Evolutionary conservation across 2,329 filamentous ascomycete genomes (phyloP).

Genomic region (Fusarium aywerte): DNA sequence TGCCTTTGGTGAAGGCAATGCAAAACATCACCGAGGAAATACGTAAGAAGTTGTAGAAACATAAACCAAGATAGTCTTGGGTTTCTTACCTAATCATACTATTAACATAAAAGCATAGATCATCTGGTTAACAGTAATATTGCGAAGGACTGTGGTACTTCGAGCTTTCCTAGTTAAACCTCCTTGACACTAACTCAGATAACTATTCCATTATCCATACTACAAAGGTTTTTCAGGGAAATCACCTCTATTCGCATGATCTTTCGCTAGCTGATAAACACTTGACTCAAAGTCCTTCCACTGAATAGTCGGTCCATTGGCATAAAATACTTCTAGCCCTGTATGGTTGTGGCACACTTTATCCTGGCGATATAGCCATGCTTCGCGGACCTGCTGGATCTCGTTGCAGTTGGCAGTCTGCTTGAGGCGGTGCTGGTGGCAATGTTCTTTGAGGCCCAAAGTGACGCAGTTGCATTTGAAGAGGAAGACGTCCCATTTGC

Average conservation of each 20-base stretch:
- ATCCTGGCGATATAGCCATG: slow-evolving; percentile 27
- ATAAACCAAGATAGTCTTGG: not conserved
- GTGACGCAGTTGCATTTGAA: slow-evolving; percentile 25
- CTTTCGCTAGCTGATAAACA: slow-evolving; percentile 22
- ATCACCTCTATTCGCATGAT: slow-evolving; percentile 2
- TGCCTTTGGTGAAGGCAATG: slow-evolving; percentile 44
- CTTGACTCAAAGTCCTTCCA: slow-evolving; percentile 22
- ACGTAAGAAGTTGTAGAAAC: slow-evolving; percentile 17
- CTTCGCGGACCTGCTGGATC: slow-evolving; percentile 24
- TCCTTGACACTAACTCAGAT: not conserved
- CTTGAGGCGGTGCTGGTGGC: slow-evolving; percentile 22
- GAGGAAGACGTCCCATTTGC: slow-evolving; percentile 31
- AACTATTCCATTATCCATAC: too few species aligned
- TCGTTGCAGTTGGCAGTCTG: slow-evolving; percentile 17
- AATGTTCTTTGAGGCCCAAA: slow-evolving; percentile 18
- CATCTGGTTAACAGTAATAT: not conserved
- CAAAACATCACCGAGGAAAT: slow-evolving; percentile 44
- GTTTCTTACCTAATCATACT: too few species aligned
- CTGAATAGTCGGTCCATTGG: not conserved
- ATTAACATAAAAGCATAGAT: not conserved
- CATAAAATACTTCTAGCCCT: not conserved
- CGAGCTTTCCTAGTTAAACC: not conserved
- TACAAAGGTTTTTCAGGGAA: not conserved
- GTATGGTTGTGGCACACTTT: slow-evolving; percentile 8
- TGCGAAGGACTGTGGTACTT: not conserved